Conservation (phyloP, 495 filamentous ascomycete genomes). For the Aspergillus carlsbadensis region DNA sequence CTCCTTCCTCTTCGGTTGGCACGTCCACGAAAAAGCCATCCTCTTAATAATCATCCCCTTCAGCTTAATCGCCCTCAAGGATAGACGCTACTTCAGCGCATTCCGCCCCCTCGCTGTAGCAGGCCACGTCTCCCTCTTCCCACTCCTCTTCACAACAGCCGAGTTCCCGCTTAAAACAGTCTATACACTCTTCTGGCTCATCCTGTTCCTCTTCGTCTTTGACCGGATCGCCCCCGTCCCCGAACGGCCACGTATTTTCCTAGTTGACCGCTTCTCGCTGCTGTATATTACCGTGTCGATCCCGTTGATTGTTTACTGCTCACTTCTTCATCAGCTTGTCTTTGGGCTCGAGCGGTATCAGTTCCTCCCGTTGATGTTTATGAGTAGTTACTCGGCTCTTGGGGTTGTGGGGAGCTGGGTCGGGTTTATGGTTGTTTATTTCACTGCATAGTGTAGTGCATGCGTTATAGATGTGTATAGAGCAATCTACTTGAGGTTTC, state of each 20-base stretch:
- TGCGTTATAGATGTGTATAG: too few relatives aligned
- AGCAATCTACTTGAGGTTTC: too few relatives aligned
- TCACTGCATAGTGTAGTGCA: conserved; percentile 54
- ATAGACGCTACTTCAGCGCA: conserved; percentile 86
- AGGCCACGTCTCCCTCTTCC: conserved; percentile 93
- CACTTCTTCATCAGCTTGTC: conserved; percentile 73
- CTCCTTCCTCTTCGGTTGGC: conserved; percentile 97
- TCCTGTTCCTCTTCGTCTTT: conserved; percentile 81
- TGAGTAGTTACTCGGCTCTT: conserved; percentile 88
- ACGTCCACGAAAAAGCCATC: conserved; percentile 97
- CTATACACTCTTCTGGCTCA: conserved; percentile 90
- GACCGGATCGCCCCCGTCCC: conserved; percentile 84
- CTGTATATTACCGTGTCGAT: conserved; percentile 85
- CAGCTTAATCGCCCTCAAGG: conserved; percentile 87
- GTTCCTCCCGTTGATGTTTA: conserved; percentile 96
- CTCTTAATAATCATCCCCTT: conserved; percentile 94
- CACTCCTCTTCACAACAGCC: conserved; percentile 83
- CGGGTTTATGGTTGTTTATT: conserved; percentile 92
- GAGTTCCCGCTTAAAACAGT: conserved; percentile 92
- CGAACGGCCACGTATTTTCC: conserved; percentile 69
- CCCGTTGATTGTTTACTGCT: conserved; percentile 86
- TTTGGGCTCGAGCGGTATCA: conserved; percentile 77
- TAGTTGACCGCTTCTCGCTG: conserved; percentile 87
- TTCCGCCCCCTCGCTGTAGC: conserved; percentile 91
- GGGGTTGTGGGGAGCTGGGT: conserved; percentile 98